Evolutionary conservation across 2,329 filamentous ascomycete species (phyloP), one percentile per base, ranked within the genome.

Genomic region (Tolypocladium capitatum): DNA sequence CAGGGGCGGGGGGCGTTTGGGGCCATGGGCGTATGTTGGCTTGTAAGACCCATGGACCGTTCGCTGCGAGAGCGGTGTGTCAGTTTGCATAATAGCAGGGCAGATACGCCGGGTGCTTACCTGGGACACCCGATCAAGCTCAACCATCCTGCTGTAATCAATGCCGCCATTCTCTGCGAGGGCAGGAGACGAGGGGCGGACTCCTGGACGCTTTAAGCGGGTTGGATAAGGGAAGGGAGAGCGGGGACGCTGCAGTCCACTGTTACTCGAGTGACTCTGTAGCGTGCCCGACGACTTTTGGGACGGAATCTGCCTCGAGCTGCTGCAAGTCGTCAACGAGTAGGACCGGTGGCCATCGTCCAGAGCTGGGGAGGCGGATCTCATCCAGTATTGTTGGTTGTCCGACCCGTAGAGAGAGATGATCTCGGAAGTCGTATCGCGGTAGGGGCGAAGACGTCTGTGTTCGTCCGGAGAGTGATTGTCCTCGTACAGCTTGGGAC

Each of bases 201-300:
- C 63, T 4, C 74, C 74, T 18, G 74, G 75, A 20, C 76, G 70
- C 56, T 71, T 78, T 32, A 80, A 60, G 18, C 76, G 72, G 42
- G 75, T 72, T 27, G 76, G 76, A 49, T 80, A 80, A 21, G 74
- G 74, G 51, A 75, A 80, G 1, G 77, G 76, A 21, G 77, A 80
- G 30, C 75, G 69, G 43, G 76, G 73, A n/a, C 75, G 68, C 53
- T 76, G 74, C 45, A 72, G 55, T 30, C 63, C 59, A 41, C 57
- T 58, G 21, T 59, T 59, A 27, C 73, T 72, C 20, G 63, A 61
- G 31, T 71, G 69, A 49, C 70, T 75, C 50, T 72, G 68, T 38
- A 75, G 58, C 27, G 71, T 75, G 5, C 65, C 63, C 38, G 66
- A 71, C 6, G 74, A 74, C 52, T 66, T 68, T 48, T 71, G 67